These are phyloP conservation scores for Trichomonas vaginalis DNA, from an alignment of 208 protist species.

Conservation along the genomic window DNA sequence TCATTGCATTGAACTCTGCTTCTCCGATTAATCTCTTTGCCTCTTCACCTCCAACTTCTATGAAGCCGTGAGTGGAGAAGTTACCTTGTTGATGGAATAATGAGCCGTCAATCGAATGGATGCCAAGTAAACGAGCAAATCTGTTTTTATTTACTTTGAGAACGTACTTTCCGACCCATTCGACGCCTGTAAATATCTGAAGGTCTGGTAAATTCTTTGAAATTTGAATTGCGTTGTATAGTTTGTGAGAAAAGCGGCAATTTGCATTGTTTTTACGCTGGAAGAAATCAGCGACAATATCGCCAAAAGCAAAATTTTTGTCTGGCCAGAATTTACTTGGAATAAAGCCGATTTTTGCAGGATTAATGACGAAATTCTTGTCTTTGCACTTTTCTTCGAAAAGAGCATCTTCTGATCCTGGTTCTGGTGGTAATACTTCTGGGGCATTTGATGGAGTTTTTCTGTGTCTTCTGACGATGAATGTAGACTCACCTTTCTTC, in stretches of 20 bases:
- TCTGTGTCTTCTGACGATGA: background rate
- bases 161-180: background rate
- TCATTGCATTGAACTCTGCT: background rate
- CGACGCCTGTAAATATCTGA: background rate
- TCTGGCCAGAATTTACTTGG: background rate
- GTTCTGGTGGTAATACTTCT: background rate
- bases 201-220: background rate
- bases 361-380: background rate
- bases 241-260: background rate
- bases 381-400: background rate
- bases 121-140: background rate
- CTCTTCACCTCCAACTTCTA: background rate
- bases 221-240: background rate
- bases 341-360: background rate
- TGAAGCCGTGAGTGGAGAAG: background rate
- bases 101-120: background rate
- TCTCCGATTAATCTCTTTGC: too few relatives aligned
- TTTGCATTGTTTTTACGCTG: constrained; percentile 13
- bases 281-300: background rate
- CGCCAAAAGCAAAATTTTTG: background rate
- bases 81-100: background rate
- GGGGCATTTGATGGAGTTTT: background rate
- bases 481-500: background rate
- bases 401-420: background rate
- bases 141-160: background rate